Evolutionary conservation across 345 rosid genomes (phyloP).

Genomic region (Erucastrum elatum): DNA sequence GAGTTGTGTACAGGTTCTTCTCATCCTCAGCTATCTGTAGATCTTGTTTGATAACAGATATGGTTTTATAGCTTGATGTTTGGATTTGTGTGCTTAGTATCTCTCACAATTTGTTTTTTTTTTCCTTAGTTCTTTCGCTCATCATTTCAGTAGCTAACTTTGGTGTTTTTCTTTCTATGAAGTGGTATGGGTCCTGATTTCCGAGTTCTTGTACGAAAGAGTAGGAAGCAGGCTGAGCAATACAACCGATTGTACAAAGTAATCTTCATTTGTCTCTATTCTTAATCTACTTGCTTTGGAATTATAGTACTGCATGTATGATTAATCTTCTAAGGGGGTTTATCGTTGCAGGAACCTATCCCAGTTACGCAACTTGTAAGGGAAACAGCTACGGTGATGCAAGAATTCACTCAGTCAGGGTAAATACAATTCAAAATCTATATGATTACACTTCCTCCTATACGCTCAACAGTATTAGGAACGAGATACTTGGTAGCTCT

Average conservation of each 20-base stretch:
- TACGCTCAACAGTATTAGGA: neutral
- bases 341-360: conserved; percentile 70
- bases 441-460: neutral
- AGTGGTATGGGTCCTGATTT: conserved; percentile 99
- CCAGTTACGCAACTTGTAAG: conserved; percentile 96
- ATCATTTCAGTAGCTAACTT: conserved; percentile 6
- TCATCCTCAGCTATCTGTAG: conserved; percentile 14
- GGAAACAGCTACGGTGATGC: conserved; percentile 99
- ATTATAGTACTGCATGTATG: neutral
- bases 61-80: neutral
- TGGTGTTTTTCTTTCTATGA: conserved; percentile 29
- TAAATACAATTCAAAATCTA: conserved; percentile 34
- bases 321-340: neutral
- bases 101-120: neutral
- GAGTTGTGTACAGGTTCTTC: conserved; percentile 89
- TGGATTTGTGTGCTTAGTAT: conserved; percentile 11
- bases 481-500: neutral
- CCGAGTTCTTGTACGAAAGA: conserved; percentile 89
- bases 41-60: neutral
- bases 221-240: conserved; percentile 94
- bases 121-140: neutral
- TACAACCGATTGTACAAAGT: conserved; percentile 75
- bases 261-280: neutral
- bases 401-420: conserved; percentile 98
- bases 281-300: neutral